Evolutionary conservation across 495 filamentous ascomycete genomes (phyloP), one percentile per base, ranked within the genome.

Genomic region (Podospora conica): DNA sequence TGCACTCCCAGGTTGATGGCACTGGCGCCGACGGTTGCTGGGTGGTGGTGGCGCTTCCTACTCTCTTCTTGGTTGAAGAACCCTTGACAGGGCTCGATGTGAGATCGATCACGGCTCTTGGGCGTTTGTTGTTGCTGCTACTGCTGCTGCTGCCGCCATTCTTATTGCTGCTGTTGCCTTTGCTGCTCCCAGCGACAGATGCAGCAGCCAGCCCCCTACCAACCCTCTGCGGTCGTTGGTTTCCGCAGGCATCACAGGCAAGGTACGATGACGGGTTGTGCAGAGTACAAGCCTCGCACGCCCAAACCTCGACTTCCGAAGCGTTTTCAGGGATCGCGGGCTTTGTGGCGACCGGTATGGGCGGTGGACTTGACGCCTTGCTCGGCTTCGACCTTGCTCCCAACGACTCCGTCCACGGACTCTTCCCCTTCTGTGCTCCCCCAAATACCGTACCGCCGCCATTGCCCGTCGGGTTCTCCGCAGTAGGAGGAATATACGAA

Each of bases 201-300:
- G 65, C 53, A 9, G 40, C 53, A 60, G 74, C 74, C 12, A 75
- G 60, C 18, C 68, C 55, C 53, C 66, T 67, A 9, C 72, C 73
- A 25, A 66, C 67, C 24, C 69, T 76, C 9, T 77, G 80, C 0
- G 87, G 82, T 55, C 90, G 82, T 71, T 91, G 88, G 1, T 80
- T 77, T 7, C 82, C 87, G 72, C 93, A 97, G 3, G 86, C 92
- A 70, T 93, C 92, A 74, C 93, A 97, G 69, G 82, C 84, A 10
- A 91, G 80, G 68, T 82, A 91, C 23, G 76, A 83, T 27, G 82
- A 67, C 3, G 90, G 87, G 70, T 98, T 98, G 59, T 87, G 84
- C n/a, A 95, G 82, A 0, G 94, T 98, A 72, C 94, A 97, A 31
- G 86, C 81, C 22, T 80, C 79, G 68, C 94, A 98, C 11, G 83